Evolutionary conservation across 2,329 filamentous ascomycete species (phyloP).

Genomic region (Leptographium wingfieldii): DNA sequence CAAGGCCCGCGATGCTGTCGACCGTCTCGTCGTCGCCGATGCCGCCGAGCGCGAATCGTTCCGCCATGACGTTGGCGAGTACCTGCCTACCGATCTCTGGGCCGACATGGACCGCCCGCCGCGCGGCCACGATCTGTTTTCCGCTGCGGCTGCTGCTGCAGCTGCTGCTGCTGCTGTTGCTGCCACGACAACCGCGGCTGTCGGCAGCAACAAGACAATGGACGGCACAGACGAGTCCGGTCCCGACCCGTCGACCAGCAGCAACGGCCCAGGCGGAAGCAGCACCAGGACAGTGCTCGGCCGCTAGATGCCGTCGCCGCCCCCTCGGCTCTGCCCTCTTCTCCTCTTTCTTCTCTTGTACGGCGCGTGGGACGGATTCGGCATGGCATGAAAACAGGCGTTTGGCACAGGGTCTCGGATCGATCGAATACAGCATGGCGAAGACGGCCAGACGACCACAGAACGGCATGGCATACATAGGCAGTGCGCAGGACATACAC

Average conservation of each 20-base stretch:
- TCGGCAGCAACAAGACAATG: not conserved
- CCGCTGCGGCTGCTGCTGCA: not conserved
- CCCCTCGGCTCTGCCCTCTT: not conserved
- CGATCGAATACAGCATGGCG: too few relatives aligned
- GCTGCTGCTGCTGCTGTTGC: not conserved
- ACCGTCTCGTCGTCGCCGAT: constrained; percentile 64
- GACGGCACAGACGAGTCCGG: not conserved
- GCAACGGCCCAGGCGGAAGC: constrained; percentile 9
- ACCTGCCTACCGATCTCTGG: constrained; percentile 80
- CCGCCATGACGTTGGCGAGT: constrained; percentile 70
- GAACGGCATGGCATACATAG: too few relatives aligned
- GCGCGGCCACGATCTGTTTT: constrained; percentile 33
- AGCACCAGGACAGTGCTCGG: constrained; percentile 10
- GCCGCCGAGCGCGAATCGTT: constrained; percentile 63
- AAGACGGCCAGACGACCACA: too few relatives aligned
- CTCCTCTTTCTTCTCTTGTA: not conserved
- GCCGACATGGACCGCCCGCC: constrained; percentile 54
- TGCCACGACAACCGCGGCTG: not conserved
- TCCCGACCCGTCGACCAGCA: not conserved
- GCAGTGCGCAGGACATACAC: too few relatives aligned
- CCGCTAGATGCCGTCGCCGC: not conserved
- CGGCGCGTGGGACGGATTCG: not conserved
- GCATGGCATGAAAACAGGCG: not conserved
- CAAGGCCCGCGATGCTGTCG: constrained; percentile 65
- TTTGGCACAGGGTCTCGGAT: not conserved